Evolutionary conservation across 1,139 yeast species (phyloP).

Genomic region (Trichomonascaceae sp.): DNA sequence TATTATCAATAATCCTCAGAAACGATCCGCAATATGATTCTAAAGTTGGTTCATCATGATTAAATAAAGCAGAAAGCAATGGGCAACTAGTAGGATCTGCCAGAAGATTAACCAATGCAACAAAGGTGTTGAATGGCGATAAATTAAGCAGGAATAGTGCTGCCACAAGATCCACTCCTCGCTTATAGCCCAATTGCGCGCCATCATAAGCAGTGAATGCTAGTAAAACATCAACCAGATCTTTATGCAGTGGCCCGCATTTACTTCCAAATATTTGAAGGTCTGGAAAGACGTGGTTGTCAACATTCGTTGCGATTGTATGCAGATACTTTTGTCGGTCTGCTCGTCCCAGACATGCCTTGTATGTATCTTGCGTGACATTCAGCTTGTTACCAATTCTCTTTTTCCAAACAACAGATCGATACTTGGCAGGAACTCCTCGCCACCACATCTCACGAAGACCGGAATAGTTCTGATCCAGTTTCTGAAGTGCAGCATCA

Average conservation of each 20-base stretch:
- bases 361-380: slow-evolving; percentile 21
- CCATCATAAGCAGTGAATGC: slow-evolving; percentile 29
- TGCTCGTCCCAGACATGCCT: slow-evolving; percentile 15
- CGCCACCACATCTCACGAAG: slow-evolving; percentile 62
- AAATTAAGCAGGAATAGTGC: slow-evolving; percentile 41
- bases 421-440: slow-evolving; percentile 48
- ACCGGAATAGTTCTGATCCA: slow-evolving; percentile 31
- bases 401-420: slow-evolving; percentile 49
- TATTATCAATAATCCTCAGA: slow-evolving; percentile 40
- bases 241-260: slow-evolving; percentile 33
- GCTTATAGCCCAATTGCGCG: slow-evolving; percentile 24
- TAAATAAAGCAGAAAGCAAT: slow-evolving; percentile 26
- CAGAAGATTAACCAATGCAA: slow-evolving; percentile 42
- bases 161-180: slow-evolving; percentile 30
- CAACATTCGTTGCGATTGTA: slow-evolving; percentile 28
- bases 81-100: slow-evolving; percentile 30
- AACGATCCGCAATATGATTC: slow-evolving; percentile 39
- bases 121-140: slow-evolving; percentile 39
- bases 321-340: slow-evolving; percentile 4
- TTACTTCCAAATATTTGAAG: slow-evolving; percentile 38
- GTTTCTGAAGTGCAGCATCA: slow-evolving; percentile 30
- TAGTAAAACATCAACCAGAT: slow-evolving; percentile 30
- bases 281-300: slow-evolving; percentile 39
- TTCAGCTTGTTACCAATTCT: slow-evolving; percentile 38
- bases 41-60: slow-evolving; percentile 27